These are phyloP conservation scores for Penstemon barbatus DNA, from an alignment of 257 asterid genomes.

Conservation along the genomic window DNA sequence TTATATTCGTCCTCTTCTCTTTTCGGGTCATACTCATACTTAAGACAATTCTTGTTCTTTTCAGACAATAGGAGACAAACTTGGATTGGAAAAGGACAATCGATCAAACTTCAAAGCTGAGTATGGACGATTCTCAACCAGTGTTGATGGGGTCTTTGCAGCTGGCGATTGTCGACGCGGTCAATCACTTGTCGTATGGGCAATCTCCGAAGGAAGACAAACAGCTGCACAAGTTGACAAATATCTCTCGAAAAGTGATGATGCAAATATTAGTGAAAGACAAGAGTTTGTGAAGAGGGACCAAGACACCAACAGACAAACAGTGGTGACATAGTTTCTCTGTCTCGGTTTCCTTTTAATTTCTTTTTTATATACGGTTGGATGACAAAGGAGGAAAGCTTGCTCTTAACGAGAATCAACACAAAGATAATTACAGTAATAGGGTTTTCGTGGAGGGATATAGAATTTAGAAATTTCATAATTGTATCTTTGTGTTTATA, in stretches of 20 bases:
- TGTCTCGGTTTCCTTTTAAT: neutral
- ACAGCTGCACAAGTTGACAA: slow-evolving; percentile 92
- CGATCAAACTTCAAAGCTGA: slow-evolving; percentile 92
- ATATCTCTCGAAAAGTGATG: slow-evolving; percentile 47
- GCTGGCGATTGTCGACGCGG: slow-evolving; percentile 99
- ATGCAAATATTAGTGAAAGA: slow-evolving; percentile 8
- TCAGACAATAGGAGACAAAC: slow-evolving; percentile 77
- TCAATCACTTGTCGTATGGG: slow-evolving; percentile 98
- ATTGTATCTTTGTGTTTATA: slow-evolving; percentile 33
- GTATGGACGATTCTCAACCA: slow-evolving; percentile 83
- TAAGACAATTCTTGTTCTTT: neutral
- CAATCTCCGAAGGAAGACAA: slow-evolving; percentile 91
- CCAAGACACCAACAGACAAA: slow-evolving; percentile 53
- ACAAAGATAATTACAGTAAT: neutral
- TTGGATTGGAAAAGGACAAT: slow-evolving; percentile 77
- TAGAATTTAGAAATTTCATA: slow-evolving; percentile 31
- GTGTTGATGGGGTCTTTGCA: slow-evolving; percentile 82
- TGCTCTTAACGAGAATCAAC: neutral
- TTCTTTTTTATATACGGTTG: neutral
- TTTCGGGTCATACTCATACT: neutral
- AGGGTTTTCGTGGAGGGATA: slow-evolving; percentile 6
- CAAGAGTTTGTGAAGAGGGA: slow-evolving; percentile 34
- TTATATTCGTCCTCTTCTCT: no score
- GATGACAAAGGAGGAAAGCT: neutral
- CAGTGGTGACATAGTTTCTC: slow-evolving; percentile 48